These are phyloP conservation scores for Pseudocercospora fuligena DNA, from an alignment of 2,329 filamentous ascomycete species.

Conservation along the genomic window DNA sequence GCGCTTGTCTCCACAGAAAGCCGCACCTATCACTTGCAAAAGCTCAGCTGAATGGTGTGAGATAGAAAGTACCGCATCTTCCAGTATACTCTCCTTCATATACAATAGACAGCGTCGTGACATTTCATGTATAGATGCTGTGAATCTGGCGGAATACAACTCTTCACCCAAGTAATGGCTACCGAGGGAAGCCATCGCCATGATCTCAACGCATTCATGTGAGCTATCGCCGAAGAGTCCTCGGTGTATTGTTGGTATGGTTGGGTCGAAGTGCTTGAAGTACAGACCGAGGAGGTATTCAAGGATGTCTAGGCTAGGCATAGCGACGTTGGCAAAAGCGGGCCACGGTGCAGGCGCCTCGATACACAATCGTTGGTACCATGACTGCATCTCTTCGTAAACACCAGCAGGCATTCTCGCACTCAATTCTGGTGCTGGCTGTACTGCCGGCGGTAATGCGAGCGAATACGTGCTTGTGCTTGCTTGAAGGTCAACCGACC, in stretches of 20 bases:
- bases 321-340: conserved; percentile 28
- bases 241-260: conserved; percentile 39
- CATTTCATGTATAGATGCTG: conserved; percentile 28
- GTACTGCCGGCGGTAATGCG: background rate
- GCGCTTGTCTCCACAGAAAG: conserved; percentile 20
- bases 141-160: conserved; percentile 5
- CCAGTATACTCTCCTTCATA: conserved; percentile 5
- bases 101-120: conserved; percentile 21
- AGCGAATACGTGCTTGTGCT: background rate
- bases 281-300: conserved; percentile 36
- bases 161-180: conserved; percentile 31
- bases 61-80: background rate
- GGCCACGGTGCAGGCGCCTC: conserved; percentile 17
- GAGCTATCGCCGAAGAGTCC: conserved; percentile 25
- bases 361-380: conserved; percentile 24
- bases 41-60: conserved; percentile 12
- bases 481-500: background rate
- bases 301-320: conserved; percentile 33
- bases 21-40: conserved; percentile 22
- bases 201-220: conserved; percentile 31
- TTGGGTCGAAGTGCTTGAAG: conserved; percentile 37
- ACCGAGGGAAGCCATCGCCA: conserved; percentile 39
- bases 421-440: background rate
- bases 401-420: background rate
- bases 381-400: conserved; percentile 24